These are phyloP conservation scores for Talaromyces piceae DNA, from an alignment of 2,329 filamentous ascomycete species.

Conservation along the genomic window DNA sequence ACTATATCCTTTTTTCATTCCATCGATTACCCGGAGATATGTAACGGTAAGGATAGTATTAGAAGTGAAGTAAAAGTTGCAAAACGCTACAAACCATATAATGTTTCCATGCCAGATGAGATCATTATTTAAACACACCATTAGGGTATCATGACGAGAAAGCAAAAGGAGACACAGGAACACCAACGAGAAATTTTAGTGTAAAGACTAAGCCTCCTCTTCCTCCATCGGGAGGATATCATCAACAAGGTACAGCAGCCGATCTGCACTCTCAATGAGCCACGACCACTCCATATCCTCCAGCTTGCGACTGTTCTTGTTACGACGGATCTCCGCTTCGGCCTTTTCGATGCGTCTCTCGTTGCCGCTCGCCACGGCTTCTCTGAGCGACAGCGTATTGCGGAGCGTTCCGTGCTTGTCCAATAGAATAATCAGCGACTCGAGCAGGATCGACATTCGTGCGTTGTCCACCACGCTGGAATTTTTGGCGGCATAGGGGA, in stretches of 20 bases:
- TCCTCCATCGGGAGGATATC: slow-evolving; percentile 18
- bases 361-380: slow-evolving; percentile 48
- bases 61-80: background rate
- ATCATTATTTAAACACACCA: background rate
- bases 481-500: slow-evolving; percentile 58
- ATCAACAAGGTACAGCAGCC: slow-evolving; percentile 31
- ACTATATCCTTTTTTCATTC: background rate
- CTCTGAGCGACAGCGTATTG: slow-evolving; percentile 30
- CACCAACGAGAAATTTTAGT: background rate
- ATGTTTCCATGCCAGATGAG: background rate
- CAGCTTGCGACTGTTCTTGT: slow-evolving; percentile 29
- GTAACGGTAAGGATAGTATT: background rate
- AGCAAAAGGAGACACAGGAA: background rate
- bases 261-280: slow-evolving; percentile 36
- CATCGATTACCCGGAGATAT: background rate
- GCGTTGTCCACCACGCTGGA: slow-evolving; percentile 60
- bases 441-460: slow-evolving; percentile 62
- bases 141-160: background rate
- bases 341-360: slow-evolving; percentile 41
- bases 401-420: slow-evolving; percentile 26
- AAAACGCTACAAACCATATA: background rate
- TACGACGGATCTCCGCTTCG: slow-evolving; percentile 39
- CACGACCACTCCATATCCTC: slow-evolving; percentile 31
- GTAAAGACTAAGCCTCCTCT: background rate
- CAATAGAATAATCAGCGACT: slow-evolving; percentile 54